phyloP scores from a whole-genome alignment of 2,329 filamentous ascomycete genomes.

The Fusarium hainanense region DNA sequence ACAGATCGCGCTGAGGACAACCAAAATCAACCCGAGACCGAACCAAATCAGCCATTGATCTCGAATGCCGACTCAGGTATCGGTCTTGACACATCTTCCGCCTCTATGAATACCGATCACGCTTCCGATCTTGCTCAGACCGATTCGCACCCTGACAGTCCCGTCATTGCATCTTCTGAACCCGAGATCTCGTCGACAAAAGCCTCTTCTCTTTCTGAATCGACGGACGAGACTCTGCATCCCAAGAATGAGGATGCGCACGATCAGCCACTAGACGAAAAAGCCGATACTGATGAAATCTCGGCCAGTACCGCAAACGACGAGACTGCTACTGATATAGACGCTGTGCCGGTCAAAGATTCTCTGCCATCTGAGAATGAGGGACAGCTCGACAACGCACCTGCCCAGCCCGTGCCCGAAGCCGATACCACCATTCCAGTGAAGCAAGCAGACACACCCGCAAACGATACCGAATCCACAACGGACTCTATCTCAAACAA shows the following conservation, averaged over 20 bases:
- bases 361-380: constrained; percentile 1
- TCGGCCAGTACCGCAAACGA: neutral
- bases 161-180: constrained; percentile 64
- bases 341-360: constrained; percentile 3
- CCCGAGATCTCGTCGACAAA: constrained; percentile 70
- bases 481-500: constrained; percentile 32
- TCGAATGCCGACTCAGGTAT: constrained; percentile 67
- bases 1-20: constrained; percentile 41
- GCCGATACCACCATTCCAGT: constrained; percentile 37
- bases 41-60: constrained; percentile 48
- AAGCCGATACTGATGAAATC: constrained; percentile 16
- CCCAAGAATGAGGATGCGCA: constrained; percentile 45
- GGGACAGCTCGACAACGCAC: constrained; percentile 5
- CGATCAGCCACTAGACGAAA: constrained; percentile 33
- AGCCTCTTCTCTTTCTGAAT: constrained; percentile 72
- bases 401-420: constrained; percentile 34
- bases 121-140: constrained; percentile 60
- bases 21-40: constrained; percentile 36
- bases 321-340: constrained; percentile 3
- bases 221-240: constrained; percentile 68
- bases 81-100: constrained; percentile 59
- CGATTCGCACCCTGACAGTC: constrained; percentile 69
- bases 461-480: constrained; percentile 26
- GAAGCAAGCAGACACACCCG: constrained; percentile 14
- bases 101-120: constrained; percentile 58